phyloP scores from a whole-genome alignment of 345 rosid genomes.

The Bruguiera parviflora region DNA sequence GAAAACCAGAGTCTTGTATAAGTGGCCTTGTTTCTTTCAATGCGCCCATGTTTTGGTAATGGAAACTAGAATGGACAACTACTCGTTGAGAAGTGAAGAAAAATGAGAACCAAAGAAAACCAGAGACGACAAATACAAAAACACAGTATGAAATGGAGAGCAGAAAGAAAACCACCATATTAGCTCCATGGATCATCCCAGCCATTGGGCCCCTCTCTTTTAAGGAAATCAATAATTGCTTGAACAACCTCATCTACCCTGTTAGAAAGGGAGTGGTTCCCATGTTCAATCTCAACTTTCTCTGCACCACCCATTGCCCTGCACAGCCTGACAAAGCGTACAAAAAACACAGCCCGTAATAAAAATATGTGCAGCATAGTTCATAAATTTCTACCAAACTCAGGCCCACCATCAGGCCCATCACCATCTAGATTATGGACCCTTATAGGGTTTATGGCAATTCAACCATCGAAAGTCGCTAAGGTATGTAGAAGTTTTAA shows the following conservation, averaged over 20 bases:
- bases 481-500: background rate
- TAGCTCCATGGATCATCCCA: slow-evolving; percentile 99
- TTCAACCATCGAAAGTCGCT: no score
- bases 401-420: background rate
- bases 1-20: no score
- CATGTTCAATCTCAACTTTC: slow-evolving; percentile 80
- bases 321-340: slow-evolving; percentile 55
- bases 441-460: no score
- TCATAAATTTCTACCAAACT: background rate
- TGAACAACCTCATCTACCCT: slow-evolving; percentile 73
- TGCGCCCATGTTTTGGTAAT: no score
- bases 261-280: slow-evolving; percentile 92
- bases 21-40: no score
- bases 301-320: slow-evolving; percentile 96
- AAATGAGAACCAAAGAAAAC: background rate
- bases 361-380: background rate
- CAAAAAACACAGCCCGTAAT: background rate
- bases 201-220: slow-evolving; percentile 82
- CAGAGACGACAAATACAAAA: background rate
- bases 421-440: background rate
- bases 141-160: background rate
- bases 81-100: no score
- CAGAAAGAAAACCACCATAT: slow-evolving; percentile 11
- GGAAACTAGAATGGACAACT: no score
- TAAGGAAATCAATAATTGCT: slow-evolving; percentile 70